Evolutionary conservation across 2,329 filamentous ascomycete species (phyloP).

Genomic region (Pyrenochaeta sp.): DNA sequence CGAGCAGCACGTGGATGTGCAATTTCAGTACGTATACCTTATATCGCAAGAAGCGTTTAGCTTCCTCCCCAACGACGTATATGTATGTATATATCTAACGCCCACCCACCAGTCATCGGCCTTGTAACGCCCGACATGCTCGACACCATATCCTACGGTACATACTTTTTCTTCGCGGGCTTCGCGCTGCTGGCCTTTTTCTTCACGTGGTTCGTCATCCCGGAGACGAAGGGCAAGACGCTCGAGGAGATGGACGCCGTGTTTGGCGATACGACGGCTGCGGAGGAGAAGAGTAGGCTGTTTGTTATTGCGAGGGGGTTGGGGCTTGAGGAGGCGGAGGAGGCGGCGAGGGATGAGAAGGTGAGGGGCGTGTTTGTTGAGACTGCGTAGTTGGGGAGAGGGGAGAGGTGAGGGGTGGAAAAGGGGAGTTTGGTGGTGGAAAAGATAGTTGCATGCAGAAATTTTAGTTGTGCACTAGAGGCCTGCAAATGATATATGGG

Average conservation of each 20-base stretch:
- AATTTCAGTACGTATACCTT: no score
- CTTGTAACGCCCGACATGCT: slow-evolving; percentile 75
- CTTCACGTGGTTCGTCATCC: slow-evolving; percentile 64
- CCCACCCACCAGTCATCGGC: no score
- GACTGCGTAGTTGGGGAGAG: no score
- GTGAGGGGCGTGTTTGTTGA: no score
- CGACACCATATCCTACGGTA: slow-evolving; percentile 58
- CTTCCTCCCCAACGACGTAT: no score
- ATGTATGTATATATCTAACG: no score
- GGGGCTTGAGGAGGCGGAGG: slow-evolving; percentile 22
- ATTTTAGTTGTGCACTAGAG: no score
- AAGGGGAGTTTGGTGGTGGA: no score
- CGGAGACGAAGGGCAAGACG: slow-evolving; percentile 77
- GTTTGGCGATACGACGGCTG: slow-evolving; percentile 80
- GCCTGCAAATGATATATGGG: no score
- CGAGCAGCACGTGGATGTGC: slow-evolving; percentile 84
- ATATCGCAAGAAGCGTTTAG: no score
- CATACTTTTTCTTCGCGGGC: slow-evolving; percentile 61
- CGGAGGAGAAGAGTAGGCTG: slow-evolving; percentile 45
- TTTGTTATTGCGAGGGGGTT: slow-evolving; percentile 27
- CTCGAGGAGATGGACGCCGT: slow-evolving; percentile 85
- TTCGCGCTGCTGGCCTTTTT: slow-evolving; percentile 56
- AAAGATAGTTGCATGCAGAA: no score
- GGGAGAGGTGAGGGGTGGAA: no score
- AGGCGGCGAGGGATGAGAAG: slow-evolving; percentile 21